phyloP scores from a whole-genome alignment of 257 asterid species.

The Scutellaria galericulata region DNA sequence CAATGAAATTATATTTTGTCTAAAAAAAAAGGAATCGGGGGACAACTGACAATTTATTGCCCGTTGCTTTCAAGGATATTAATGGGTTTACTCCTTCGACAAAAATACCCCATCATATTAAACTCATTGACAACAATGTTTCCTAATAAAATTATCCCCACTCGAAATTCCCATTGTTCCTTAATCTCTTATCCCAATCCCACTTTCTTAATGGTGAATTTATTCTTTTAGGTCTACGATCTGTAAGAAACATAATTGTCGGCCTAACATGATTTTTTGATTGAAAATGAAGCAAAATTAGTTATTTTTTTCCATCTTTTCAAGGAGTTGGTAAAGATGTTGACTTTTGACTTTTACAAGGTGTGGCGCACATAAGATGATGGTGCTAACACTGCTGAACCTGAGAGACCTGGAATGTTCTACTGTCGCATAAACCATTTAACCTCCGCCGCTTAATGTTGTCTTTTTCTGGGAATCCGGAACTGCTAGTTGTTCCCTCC shows the following conservation, averaged over 20 bases:
- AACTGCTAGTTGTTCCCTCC: not conserved
- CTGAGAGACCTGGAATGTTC: conserved; percentile 39
- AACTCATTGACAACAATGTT: conserved; percentile 16
- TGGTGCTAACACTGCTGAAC: conserved; percentile 37
- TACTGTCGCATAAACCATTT: conserved; percentile 33
- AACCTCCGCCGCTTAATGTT: conserved; percentile 46
- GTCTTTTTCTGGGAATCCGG: conserved; percentile 29
- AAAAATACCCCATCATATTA: conserved; percentile 4
- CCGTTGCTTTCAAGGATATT: conserved; percentile 17
- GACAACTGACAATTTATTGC: too few species aligned
- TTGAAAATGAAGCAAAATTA: not conserved
- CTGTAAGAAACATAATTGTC: not conserved
- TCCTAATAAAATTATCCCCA: not conserved
- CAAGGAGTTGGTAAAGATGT: not conserved
- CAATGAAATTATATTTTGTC: too few species aligned
- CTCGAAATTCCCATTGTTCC: not conserved
- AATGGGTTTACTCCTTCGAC: conserved; percentile 1
- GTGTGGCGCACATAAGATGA: not conserved
- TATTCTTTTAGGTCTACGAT: not conserved
- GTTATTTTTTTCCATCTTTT: conserved; percentile 1
- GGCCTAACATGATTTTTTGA: not conserved
- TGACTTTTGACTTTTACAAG: conserved; percentile 13
- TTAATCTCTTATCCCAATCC: too few species aligned
- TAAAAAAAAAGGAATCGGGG: too few species aligned
- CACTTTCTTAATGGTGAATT: too few species aligned